phyloP scores from a whole-genome alignment of 179 eudicot genomes.

The Silene coronaria region DNA sequence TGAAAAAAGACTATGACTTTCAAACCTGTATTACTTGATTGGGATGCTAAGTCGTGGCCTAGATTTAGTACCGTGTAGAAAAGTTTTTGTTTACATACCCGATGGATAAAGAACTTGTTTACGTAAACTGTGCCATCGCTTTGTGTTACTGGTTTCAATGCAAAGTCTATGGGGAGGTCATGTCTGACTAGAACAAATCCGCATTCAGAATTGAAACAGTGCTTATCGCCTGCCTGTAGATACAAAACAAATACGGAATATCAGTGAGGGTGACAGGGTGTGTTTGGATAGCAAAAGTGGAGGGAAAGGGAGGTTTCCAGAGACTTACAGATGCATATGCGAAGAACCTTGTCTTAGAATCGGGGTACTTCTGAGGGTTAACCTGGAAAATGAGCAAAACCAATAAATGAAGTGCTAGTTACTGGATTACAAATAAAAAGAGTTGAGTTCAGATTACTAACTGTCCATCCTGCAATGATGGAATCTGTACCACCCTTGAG shows the following conservation, averaged over 20 bases:
- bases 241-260: background rate
- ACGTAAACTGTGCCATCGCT: background rate
- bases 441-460: background rate
- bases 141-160: background rate
- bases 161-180: conserved; percentile 14
- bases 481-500: conserved; percentile 21
- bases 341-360: conserved; percentile 20
- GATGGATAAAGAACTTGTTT: conserved; percentile 13
- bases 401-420: background rate
- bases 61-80: background rate
- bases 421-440: no score
- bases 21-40: no score
- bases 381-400: conserved; percentile 15
- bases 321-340: conserved; percentile 19
- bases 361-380: conserved; percentile 17
- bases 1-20: background rate
- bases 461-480: conserved; percentile 29
- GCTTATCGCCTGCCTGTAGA: conserved; percentile 19
- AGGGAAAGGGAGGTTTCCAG: no score
- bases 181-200: conserved; percentile 16
- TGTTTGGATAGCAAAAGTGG: no score
- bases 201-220: conserved; percentile 24
- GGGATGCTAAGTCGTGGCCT: no score
- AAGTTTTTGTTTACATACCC: conserved; percentile 15
- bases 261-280: no score